Base-by-base conservation (phyloP, 2,329 filamentous ascomycete species). In the Cryphonectria carpinicola region DNA sequence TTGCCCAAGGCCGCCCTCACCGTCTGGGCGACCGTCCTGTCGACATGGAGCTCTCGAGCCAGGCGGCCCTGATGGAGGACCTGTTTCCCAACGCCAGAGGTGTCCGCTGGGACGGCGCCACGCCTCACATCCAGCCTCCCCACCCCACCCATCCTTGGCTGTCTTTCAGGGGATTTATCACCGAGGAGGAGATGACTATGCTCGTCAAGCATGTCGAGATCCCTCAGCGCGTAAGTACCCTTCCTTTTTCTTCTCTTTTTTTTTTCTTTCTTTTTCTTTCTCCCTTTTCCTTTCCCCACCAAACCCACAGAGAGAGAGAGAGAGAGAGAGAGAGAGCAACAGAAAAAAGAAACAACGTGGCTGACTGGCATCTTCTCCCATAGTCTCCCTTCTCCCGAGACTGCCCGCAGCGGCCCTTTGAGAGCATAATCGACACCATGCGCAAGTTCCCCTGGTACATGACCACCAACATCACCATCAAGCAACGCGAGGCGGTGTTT, bases 401-500 rank as follows among this genome's bases (percentile, higher is more conserved):
- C 37, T 90, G 88, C 74, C 88, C 89, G 0, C 89, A 92, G 79
- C 86, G 90, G 19, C 86, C 89, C 1, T 91, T 87, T 69, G 90
- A 92, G 80, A 89, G 85, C 76, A 81, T 92, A 75, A 89, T 92
- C 74, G 90, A 87, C 77, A 90, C 87, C 0, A 76, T 89, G 52
- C 85, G 84, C 71, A 89, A 91, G 81, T 84, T 90, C 60, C 90
- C 90, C 0, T 92, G 90, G 90, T 84, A 87, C 71, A 83, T 84
- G 77, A 83, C 88, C 1, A 79, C 87, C 3, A 74, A 82, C 67
- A 87, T 91, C 80, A 91, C 87, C 10, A 80, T 91, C 63, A 80
- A 82, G 69, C 85, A 91, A 77, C 87, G 89, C 1, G 79, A 85
- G 60, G 79, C 82, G 10, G 80, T 91, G 37, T 89, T 85, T 75